Conservation (phyloP, 257 asterid species). For the Ajuga chamaepitys region DNA sequence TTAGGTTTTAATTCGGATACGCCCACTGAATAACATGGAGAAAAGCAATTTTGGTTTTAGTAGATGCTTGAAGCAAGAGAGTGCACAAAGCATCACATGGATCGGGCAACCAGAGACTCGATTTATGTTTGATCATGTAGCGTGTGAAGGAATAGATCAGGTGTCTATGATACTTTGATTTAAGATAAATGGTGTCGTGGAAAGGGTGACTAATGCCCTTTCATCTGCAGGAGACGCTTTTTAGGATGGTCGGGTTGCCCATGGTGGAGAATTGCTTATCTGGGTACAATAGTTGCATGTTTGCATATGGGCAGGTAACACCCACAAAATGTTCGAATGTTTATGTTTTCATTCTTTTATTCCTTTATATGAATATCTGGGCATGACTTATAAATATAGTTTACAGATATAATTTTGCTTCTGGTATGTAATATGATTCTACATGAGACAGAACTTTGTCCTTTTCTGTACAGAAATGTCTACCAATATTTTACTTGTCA, state of each 20-base stretch:
- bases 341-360: neutral
- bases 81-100: conserved; percentile 81
- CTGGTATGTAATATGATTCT: neutral
- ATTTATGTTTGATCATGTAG: conserved; percentile 91
- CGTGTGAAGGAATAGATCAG: conserved; percentile 88
- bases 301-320: conserved; percentile 97
- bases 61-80: conserved; percentile 93
- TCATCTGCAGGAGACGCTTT: conserved; percentile 78
- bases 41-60: conserved; percentile 49
- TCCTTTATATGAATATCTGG: neutral
- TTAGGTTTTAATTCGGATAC: conserved; percentile 83
- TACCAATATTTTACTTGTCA: neutral
- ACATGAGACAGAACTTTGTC: neutral
- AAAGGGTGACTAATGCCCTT: conserved; percentile 9
- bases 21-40: conserved; percentile 83
- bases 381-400: neutral
- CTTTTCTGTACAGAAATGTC: neutral
- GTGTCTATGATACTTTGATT: conserved; percentile 24
- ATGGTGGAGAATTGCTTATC: conserved; percentile 98
- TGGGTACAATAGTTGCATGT: conserved; percentile 96
- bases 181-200: conserved; percentile 5
- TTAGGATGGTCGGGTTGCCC: conserved; percentile 90
- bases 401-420: neutral
- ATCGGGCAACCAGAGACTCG: conserved; percentile 92
- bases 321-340: neutral